Evolutionary conservation across 2,329 filamentous ascomycete genomes (phyloP), one percentile per base, ranked within the genome.

Genomic region (Madurella mycetomatis): DNA sequence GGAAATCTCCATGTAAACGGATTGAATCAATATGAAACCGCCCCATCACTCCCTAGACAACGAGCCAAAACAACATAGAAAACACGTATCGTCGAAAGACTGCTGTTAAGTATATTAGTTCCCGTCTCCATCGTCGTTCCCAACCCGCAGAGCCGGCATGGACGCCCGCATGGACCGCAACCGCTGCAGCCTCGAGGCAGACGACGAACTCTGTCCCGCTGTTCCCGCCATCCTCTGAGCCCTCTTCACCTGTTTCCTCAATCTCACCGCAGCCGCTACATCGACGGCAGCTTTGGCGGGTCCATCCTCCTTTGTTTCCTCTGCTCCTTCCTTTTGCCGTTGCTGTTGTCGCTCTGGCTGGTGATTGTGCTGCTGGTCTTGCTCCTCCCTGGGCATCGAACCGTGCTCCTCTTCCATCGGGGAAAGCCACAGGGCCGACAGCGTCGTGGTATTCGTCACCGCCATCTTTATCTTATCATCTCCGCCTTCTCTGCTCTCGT

Each of bases 221-320:
- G 34, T 15, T 12, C 8, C 41, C 11, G 41, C 41, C n/a, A 19
- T 13, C 41, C 19, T 4, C 16, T 43, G 16, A 17, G 65, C 60
- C 62, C 30, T 19, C 42, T 67, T 71, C 19, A 59, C 60, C 42
- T 71, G 63, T 56, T 70, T 71, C 8, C 69, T 60, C 47, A 70
- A 47, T 30, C 62, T 60, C 7, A 69, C 57, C 0, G 67, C 68
- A 8, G 64, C 57, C 15, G 64, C 59, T 5, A 69, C 57, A 31
- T 69, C 66, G 16, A 45, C 18, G 4, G 47, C 16, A 63, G 47
- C 39, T 60, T 63, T 5, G 55, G 61, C 17, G 53, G 25, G 4
- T 3, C 3, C 49, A 19, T 54, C 53, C 47, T 67, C 60, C 45
- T 63, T 56, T 9, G 56, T 19, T 25, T 9, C 40, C 34, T 51